A percentile compares a stretch with the other conserved stretches of the same genome.
These are phyloP conservation scores for Coccomyxa sp. DNA, from an alignment of 139 green algal species.

Conservation along the genomic window DNA sequence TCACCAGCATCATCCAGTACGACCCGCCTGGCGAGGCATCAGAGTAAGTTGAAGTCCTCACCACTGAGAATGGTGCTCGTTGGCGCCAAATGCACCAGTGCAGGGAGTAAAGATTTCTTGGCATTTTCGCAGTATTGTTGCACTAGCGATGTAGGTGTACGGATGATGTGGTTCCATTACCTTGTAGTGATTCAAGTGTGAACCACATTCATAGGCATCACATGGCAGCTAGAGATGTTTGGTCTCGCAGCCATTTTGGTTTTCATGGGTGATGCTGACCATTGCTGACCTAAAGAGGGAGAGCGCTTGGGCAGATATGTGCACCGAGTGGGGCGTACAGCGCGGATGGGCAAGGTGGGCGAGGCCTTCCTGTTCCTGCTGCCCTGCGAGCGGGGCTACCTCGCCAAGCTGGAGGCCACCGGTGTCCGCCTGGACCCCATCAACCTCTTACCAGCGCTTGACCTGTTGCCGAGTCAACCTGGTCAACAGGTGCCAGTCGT, in stretches of 20 bases:
- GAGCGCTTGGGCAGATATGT: conserved; percentile 47
- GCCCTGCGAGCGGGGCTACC: conserved; percentile 77
- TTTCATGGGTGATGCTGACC: too few relatives aligned
- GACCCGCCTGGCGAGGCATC: conserved; percentile 79
- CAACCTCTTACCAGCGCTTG: conserved; percentile 16
- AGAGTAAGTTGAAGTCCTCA: conserved; percentile 57
- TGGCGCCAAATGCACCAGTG: too few relatives aligned
- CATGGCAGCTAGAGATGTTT: too few relatives aligned
- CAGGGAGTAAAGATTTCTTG: too few relatives aligned
- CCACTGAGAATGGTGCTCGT: too few relatives aligned
- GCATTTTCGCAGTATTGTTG: too few relatives aligned
- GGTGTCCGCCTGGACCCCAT: conserved; percentile 36
- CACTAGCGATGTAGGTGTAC: too few relatives aligned
- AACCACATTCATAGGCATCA: too few relatives aligned
- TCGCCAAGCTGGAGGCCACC: conserved; percentile 53
- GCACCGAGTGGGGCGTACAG: conserved; percentile 84
- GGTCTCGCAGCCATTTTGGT: too few relatives aligned
- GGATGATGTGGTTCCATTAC: too few relatives aligned
- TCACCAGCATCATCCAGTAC: conserved; percentile 89
- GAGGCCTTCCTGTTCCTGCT: conserved; percentile 85
- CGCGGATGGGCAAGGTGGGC: conserved; percentile 74
- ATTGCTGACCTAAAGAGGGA: too few relatives aligned
- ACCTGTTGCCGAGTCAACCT: conserved; percentile 1
- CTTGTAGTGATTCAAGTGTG: too few relatives aligned
- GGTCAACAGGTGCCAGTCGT: neutral